phyloP scores from a whole-genome alignment of 2,329 filamentous ascomycete genomes.

The Colletotrichum simmondsii region DNA sequence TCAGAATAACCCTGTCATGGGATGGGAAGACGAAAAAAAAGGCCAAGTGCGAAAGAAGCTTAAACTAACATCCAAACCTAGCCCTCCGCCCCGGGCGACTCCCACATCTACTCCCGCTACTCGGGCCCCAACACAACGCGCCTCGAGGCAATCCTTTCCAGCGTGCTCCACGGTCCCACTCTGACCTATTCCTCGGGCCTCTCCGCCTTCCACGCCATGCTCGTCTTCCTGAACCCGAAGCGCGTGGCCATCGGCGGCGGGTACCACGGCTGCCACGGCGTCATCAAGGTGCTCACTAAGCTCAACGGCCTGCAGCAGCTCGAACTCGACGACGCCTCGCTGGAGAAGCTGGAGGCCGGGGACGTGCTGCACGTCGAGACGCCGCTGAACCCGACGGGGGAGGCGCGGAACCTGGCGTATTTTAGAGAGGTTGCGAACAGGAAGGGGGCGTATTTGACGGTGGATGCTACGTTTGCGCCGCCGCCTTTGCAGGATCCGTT shows the following conservation, averaged over 20 bases:
- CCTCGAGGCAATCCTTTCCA: slow-evolving; percentile 83
- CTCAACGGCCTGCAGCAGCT: slow-evolving; percentile 81
- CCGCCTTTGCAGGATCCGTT: slow-evolving; percentile 92
- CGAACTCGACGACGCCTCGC: slow-evolving; percentile 59
- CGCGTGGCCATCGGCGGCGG: slow-evolving; percentile 85
- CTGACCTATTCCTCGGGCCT: slow-evolving; percentile 88
- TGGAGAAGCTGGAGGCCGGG: slow-evolving; percentile 75
- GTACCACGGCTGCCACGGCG: slow-evolving; percentile 94
- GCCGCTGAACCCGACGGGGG: slow-evolving; percentile 90
- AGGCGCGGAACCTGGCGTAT: slow-evolving; percentile 76
- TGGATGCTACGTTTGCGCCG: slow-evolving; percentile 94
- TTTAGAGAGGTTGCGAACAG: slow-evolving; percentile 80
- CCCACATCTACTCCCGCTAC: slow-evolving; percentile 86
- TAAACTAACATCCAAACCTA: slow-evolving; percentile 40
- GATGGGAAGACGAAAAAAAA: not conserved
- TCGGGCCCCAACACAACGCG: slow-evolving; percentile 84
- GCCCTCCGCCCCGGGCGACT: slow-evolving; percentile 64
- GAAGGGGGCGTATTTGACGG: slow-evolving; percentile 79
- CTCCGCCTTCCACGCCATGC: slow-evolving; percentile 86
- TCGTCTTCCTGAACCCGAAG: slow-evolving; percentile 86
- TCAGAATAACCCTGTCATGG: not conserved
- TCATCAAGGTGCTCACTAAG: slow-evolving; percentile 78
- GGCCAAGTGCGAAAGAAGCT: not conserved
- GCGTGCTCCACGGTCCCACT: slow-evolving; percentile 75
- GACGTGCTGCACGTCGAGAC: slow-evolving; percentile 95